phyloP scores from a whole-genome alignment of 2,329 filamentous ascomycete species.

The Aspergillus persii region DNA sequence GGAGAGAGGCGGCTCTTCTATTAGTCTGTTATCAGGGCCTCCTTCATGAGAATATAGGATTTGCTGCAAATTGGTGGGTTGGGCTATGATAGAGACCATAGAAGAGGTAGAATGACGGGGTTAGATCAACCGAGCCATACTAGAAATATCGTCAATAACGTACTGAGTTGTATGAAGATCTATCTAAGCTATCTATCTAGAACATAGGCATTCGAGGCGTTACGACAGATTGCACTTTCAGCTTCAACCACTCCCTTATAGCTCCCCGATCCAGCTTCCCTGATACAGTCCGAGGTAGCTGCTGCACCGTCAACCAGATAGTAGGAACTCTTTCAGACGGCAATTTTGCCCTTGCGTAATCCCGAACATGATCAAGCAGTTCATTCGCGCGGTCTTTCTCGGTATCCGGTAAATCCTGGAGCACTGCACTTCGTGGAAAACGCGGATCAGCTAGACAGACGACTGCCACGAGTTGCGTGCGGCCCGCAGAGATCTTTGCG shows the following conservation, averaged over 20 bases:
- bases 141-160: too few relatives aligned
- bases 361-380: not conserved
- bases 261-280: not conserved
- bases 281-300: not conserved
- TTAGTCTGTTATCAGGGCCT: too few relatives aligned
- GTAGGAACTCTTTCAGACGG: not conserved
- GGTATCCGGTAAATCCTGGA: not conserved
- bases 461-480: not conserved
- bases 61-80: too few relatives aligned
- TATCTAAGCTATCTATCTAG: not conserved
- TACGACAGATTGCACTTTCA: not conserved
- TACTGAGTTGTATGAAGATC: too few relatives aligned
- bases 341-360: not conserved
- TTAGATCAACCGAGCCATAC: too few relatives aligned
- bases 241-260: not conserved
- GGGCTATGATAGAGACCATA: too few relatives aligned
- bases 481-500: not conserved
- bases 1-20: too few relatives aligned
- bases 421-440: not conserved
- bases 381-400: not conserved
- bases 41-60: too few relatives aligned
- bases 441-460: not conserved
- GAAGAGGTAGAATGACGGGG: too few relatives aligned
- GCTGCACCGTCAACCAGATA: not conserved
- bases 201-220: not conserved